Base-by-base conservation (phyloP, 192 early-diverging fungal genomes). In the Martensiomyces pterosporus region DNA sequence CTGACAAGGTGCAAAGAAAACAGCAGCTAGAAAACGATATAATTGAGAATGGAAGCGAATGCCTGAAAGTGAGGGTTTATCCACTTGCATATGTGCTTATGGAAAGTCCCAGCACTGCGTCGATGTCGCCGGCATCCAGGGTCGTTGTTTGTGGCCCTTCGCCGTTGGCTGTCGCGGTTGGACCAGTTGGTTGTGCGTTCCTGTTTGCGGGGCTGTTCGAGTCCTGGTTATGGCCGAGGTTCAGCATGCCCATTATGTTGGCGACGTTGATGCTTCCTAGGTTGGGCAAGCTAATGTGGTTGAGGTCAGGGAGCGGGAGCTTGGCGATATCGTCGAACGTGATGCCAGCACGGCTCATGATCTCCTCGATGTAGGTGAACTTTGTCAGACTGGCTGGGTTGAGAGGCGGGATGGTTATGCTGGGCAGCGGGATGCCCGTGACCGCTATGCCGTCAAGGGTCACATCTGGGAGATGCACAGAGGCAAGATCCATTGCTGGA, bases 321-420 rank as follows among this genome's bases (percentile, higher is more conserved):
- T 64, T 64, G 24, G 68, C 68, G 32, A 72, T 12, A 34, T 72
- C 68, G 13, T 72, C 68, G 36, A 72, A 72, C 2, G 57, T 60
- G 19, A 72, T 25, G 0, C 57, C 56, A 2, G 68, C 68, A 25
- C 39, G 39, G 56, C 53, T 60, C 68, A 72, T 64, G 14, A 72
- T 35, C 29, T 41, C 38, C 39, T 60, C 34, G 17, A 72, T 72
- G 17, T 72, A 72, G 0, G 24, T 27, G 34, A 72, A 72, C 12
- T 60, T 49, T 3, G 68, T 72, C 48, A 72, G 21, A 34, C 68
- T 72, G 3, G 61, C 61, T 4, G 68, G 68, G 34, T 72, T 59
- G 25, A 72, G 48, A 6, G 68, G 44, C n/a, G 68, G 68, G 16
- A 72, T 33, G 9, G 61, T 72, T 24, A 64, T 33, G 13, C 47